Base-by-base conservation (phyloP, 345 rosid genomes). In the Cardamine chenopodiifolia region DNA sequence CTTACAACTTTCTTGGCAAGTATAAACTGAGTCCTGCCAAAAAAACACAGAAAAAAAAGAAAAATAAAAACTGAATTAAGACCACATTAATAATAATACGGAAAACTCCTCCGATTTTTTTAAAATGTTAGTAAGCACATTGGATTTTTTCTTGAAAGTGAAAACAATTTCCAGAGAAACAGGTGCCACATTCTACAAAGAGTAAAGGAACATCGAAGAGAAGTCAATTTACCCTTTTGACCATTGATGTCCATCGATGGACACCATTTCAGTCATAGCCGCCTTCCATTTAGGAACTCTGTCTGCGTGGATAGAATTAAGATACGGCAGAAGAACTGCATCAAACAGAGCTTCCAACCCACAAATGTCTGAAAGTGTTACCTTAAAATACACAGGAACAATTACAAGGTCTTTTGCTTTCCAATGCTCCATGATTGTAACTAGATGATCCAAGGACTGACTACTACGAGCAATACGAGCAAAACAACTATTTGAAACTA, bases 331-430 rank as follows among this genome's bases (percentile, higher is more conserved):
- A 18, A 54, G 72, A 37, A 39, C 56, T 26, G 42, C n/a, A 29
- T 42, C 64, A 44, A 44, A 57, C 13, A 13, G 10, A 32, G 31
- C 55, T 56, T 70, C 0, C 31, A 14, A n/a, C n/a, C n/a, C n/a
- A n/a, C n/a, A 58, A 19, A 71, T 70, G 34, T 70, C 75, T 34
- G 59, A 48, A 60, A 25, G 66, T 44, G 55, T 70, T 5, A 71
- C 28, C 58, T 48, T 71, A 13, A 71, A 25, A 47, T 32, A 60
- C 4, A 71, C 1, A 22, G 75, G 75, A 6, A 48, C n/a, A 47
- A 71, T 34, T 11, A 48, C 48, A 71, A 71, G 14, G 49, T 7
- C 17, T 48, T 10, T 71, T 22, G 58, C 75, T 60, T 60, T 71
- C 2, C 37, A 29, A 22, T 32, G 60, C 4, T 71, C 59, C 75